Percentiles rank a stretch among this genome's conserved stretches.
These are phyloP conservation scores for Aspergillus haitiensis DNA, from an alignment of 495 filamentous ascomycete genomes.

Conservation along the genomic window DNA sequence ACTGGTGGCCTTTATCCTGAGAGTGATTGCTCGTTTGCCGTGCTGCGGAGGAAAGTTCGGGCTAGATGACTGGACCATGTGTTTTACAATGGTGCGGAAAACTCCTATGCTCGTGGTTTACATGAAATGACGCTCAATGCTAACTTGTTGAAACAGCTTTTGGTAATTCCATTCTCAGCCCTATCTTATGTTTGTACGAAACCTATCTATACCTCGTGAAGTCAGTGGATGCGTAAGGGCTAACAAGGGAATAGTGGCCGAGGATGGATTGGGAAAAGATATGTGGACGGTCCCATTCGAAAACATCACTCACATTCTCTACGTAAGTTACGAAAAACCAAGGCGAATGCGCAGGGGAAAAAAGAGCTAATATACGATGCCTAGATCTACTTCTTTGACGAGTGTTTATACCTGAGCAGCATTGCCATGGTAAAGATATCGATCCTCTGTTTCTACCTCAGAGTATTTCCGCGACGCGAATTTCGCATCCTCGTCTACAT, in stretches of 20 bases:
- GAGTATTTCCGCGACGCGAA: constrained; percentile 40
- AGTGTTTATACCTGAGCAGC: constrained; percentile 37
- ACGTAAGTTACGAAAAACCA: constrained; percentile 23
- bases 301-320: constrained; percentile 44
- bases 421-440: constrained; percentile 42
- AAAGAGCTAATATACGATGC: neutral
- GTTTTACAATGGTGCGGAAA: constrained; percentile 30
- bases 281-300: constrained; percentile 49
- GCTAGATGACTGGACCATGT: constrained; percentile 35
- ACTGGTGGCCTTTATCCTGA: constrained; percentile 29
- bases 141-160: constrained; percentile 13
- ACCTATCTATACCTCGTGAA: neutral
- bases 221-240: neutral
- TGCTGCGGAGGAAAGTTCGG: constrained; percentile 32
- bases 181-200: constrained; percentile 32
- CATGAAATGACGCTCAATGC: neutral
- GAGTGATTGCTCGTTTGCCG: constrained; percentile 29
- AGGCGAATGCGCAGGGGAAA: neutral
- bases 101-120: neutral
- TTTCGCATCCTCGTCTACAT: constrained; percentile 33
- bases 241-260: constrained; percentile 30
- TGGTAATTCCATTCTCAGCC: constrained; percentile 28
- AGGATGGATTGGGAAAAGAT: constrained; percentile 44
- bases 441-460: constrained; percentile 42
- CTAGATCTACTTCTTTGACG: constrained; percentile 35